Conservation (phyloP, 306 rosid genomes). For the Vicia sativa region DNA sequence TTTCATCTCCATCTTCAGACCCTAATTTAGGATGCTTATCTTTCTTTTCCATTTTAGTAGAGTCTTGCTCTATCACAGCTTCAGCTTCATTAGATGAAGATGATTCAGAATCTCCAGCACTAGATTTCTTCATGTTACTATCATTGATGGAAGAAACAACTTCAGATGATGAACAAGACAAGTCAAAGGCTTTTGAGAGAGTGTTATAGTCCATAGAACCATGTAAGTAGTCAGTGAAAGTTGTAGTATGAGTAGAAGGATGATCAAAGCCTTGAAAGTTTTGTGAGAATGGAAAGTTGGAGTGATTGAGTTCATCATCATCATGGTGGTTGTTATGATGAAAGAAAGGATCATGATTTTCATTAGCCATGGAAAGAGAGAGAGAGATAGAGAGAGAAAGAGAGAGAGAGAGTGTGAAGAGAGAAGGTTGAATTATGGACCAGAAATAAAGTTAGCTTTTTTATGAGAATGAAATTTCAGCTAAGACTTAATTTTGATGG, state of each 20-base stretch:
- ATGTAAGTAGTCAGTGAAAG: constrained; percentile 71
- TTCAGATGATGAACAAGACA: constrained; percentile 81
- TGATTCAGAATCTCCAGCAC: constrained; percentile 58
- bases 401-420: background rate
- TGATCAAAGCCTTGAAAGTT: constrained; percentile 50
- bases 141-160: constrained; percentile 57
- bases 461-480: constrained; percentile 49
- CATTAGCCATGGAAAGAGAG: constrained; percentile 55
- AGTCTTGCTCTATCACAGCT: constrained; percentile 55
- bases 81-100: constrained; percentile 82
- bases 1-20: constrained; percentile 46
- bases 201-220: constrained; percentile 75
- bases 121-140: constrained; percentile 30
- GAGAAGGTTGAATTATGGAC: constrained; percentile 16
- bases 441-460: constrained; percentile 32
- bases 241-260: constrained; percentile 53
- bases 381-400: constrained; percentile 5
- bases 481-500: constrained; percentile 44
- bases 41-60: constrained; percentile 56
- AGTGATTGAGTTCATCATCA: constrained; percentile 39
- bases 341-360: constrained; percentile 57
- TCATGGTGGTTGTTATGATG: constrained; percentile 46
- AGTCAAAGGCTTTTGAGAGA: constrained; percentile 78
- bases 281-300: constrained; percentile 35
- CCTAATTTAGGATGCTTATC: constrained; percentile 53